Percentiles rank a stretch among this genome's conserved stretches.
phyloP scores from a whole-genome alignment of 805 yeast species.

The Myxozyma neglecta region DNA sequence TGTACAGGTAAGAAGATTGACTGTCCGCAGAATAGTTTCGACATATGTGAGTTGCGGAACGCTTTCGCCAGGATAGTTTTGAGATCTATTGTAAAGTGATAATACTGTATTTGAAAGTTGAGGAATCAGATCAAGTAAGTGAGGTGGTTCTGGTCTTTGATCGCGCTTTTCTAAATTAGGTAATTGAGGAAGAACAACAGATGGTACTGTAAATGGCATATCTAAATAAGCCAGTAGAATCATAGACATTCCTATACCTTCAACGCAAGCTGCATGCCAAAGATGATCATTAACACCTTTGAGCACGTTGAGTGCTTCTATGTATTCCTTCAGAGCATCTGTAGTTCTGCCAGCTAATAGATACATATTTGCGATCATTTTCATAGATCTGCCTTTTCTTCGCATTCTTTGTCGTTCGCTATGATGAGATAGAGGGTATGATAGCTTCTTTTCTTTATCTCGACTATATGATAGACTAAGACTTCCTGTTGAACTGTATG shows the following conservation, averaged over 20 bases:
- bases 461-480: slow-evolving; percentile 11
- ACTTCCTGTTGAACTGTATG: slow-evolving; percentile 20
- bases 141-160: slow-evolving; percentile 21
- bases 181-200: slow-evolving; percentile 32
- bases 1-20: slow-evolving; percentile 58
- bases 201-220: slow-evolving; percentile 46
- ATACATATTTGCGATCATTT: slow-evolving; percentile 72
- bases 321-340: slow-evolving; percentile 69
- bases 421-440: slow-evolving; percentile 28
- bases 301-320: slow-evolving; percentile 66
- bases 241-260: slow-evolving; percentile 69
- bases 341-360: slow-evolving; percentile 75
- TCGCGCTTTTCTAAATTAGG: slow-evolving; percentile 6
- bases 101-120: slow-evolving; percentile 30
- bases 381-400: slow-evolving; percentile 70
- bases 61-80: slow-evolving; percentile 62
- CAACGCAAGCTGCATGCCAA: slow-evolving; percentile 89
- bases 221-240: slow-evolving; percentile 59
- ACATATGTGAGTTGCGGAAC: slow-evolving; percentile 80
- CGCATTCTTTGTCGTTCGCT: slow-evolving; percentile 46
- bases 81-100: slow-evolving; percentile 49
- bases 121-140: slow-evolving; percentile 30
- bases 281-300: slow-evolving; percentile 68
- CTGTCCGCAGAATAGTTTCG: slow-evolving; percentile 65
- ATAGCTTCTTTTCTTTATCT: slow-evolving; percentile 6